Evolutionary conservation across 495 filamentous ascomycete genomes (phyloP).

Genomic region (Jackrogersella multiformis): DNA sequence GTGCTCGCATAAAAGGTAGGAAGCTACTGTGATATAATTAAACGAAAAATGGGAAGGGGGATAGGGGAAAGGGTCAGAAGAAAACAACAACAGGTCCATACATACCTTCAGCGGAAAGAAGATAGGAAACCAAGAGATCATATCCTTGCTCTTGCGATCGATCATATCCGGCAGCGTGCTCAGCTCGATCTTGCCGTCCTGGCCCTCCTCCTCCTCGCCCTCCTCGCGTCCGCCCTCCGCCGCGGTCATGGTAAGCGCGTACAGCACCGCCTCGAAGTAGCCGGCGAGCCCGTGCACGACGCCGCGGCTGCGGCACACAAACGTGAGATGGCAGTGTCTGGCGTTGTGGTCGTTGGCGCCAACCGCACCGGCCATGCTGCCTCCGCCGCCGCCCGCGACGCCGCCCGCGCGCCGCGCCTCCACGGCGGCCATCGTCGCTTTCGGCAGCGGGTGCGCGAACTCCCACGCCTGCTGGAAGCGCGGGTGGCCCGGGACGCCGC

Average conservation of each 20-base stretch:
- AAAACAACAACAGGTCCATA: no score
- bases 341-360: slow-evolving; percentile 89
- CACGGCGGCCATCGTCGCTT: slow-evolving; percentile 52
- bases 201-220: slow-evolving; percentile 35
- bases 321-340: slow-evolving; percentile 75
- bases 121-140: slow-evolving; percentile 99
- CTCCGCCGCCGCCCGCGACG: slow-evolving; percentile 63
- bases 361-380: slow-evolving; percentile 66
- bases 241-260: slow-evolving; percentile 51
- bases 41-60: background rate
- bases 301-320: slow-evolving; percentile 75
- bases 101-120: slow-evolving; percentile 95
- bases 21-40: background rate
- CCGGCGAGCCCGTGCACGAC: slow-evolving; percentile 91
- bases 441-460: slow-evolving; percentile 68
- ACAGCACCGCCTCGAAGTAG: slow-evolving; percentile 95
- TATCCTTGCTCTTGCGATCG: slow-evolving; percentile 88
- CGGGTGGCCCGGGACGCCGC: slow-evolving; percentile 59
- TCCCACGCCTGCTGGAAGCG: slow-evolving; percentile 75
- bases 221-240: slow-evolving; percentile 3
- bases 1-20: background rate
- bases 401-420: slow-evolving; percentile 63
- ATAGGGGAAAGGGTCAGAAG: no score
- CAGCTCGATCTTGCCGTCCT: slow-evolving; percentile 72
- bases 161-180: slow-evolving; percentile 94